Evolutionary conservation across 192 early-diverging fungal genomes (phyloP).

Genomic region (Spinellus fusiger): DNA sequence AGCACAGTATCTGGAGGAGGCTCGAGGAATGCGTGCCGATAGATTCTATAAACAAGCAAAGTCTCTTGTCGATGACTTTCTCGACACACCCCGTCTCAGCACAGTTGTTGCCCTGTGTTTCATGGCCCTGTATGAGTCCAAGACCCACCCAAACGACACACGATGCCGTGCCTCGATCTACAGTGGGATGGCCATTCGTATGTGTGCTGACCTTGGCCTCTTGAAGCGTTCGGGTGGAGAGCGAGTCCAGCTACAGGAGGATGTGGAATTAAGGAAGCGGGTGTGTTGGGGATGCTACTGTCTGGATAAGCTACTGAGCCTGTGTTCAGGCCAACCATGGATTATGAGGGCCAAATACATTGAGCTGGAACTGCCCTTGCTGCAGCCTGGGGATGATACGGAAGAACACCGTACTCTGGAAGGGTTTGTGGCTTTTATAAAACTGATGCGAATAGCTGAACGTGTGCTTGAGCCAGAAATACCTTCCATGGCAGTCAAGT

Average conservation of each 20-base stretch:
- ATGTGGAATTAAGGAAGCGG: constrained; percentile 23
- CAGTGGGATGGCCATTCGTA: constrained; percentile 18
- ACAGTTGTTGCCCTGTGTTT: constrained; percentile 22
- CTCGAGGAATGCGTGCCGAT: background rate
- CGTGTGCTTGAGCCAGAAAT: constrained; percentile 9
- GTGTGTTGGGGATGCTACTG: constrained; percentile 32
- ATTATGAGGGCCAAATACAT: constrained; percentile 11
- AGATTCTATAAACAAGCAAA: constrained; percentile 27
- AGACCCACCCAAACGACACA: background rate
- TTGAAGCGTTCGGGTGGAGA: constrained; percentile 2
- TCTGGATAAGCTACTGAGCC: constrained; percentile 26
- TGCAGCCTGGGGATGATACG: constrained; percentile 18
- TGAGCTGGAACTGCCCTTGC: constrained; percentile 15
- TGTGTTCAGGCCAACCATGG: constrained; percentile 8
- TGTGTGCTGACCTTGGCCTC: constrained; percentile 19
- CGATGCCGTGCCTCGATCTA: constrained; percentile 15
- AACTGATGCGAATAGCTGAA: constrained; percentile 21
- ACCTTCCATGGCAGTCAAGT: background rate
- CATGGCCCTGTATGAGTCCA: constrained; percentile 15
- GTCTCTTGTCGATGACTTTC: constrained; percentile 12
- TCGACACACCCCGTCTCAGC: constrained; percentile 16
- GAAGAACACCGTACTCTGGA: constrained; percentile 18
- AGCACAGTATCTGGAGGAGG: constrained; percentile 2
- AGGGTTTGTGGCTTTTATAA: constrained; percentile 24
- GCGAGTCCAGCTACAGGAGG: constrained; percentile 1